Evolutionary conservation across 2,329 filamentous ascomycete genomes (phyloP).

Genomic region (Talaromyces islandicus): DNA sequence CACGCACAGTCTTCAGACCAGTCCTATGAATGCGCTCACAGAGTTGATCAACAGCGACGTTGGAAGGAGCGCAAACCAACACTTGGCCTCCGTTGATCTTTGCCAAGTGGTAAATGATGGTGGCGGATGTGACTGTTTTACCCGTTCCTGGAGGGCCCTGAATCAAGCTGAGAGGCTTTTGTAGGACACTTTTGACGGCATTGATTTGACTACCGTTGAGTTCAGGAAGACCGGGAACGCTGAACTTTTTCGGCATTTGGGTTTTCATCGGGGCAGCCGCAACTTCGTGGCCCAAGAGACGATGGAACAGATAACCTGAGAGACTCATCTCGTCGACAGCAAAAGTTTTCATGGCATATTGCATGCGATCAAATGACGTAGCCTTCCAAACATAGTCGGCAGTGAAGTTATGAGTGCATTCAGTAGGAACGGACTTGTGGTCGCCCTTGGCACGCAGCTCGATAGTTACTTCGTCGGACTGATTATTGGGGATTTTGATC

Average conservation of each 20-base stretch:
- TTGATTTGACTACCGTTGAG: slow-evolving; percentile 94
- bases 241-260: slow-evolving; percentile 93
- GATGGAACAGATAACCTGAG: slow-evolving; percentile 97
- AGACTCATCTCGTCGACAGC: slow-evolving; percentile 97
- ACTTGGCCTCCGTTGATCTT: slow-evolving; percentile 95
- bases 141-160: slow-evolving; percentile 95
- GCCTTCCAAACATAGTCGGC: slow-evolving; percentile 99
- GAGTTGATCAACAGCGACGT: slow-evolving; percentile 96
- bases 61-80: slow-evolving; percentile 92
- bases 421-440: slow-evolving; percentile 91
- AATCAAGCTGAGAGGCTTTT: slow-evolving; percentile 89
- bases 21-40: slow-evolving; percentile 95
- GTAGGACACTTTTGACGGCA: slow-evolving; percentile 89
- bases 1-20: slow-evolving; percentile 89
- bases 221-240: slow-evolving; percentile 86
- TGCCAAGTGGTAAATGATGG: slow-evolving; percentile 94
- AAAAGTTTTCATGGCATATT: slow-evolving; percentile 98
- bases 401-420: slow-evolving; percentile 96
- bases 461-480: slow-evolving; percentile 94
- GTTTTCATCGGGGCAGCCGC: slow-evolving; percentile 93
- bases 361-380: slow-evolving; percentile 98
- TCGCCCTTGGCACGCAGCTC: slow-evolving; percentile 91
- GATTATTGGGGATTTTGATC: slow-evolving; percentile 98
- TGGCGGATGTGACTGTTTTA: slow-evolving; percentile 97
- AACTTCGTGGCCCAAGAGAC: slow-evolving; percentile 89